Evolutionary conservation across 2,329 filamentous ascomycete genomes (phyloP).

Genomic region (Chalaropsis ovoidea): DNA sequence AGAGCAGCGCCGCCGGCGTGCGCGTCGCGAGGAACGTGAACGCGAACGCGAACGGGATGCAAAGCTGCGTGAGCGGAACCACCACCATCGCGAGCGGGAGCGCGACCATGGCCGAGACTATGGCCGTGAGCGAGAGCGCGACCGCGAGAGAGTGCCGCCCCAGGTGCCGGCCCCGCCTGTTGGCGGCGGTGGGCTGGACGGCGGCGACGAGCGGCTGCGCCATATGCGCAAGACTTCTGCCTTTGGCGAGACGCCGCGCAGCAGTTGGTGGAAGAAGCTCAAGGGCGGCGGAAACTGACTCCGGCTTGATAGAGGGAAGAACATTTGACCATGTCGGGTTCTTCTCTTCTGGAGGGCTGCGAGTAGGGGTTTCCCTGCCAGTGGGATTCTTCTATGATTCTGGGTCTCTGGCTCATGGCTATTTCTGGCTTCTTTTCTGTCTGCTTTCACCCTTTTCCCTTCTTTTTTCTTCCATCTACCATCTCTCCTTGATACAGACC

Average conservation of each 20-base stretch:
- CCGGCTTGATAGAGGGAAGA: not conserved
- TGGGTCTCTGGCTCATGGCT: not conserved
- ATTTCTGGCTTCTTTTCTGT: not conserved
- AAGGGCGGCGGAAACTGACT: conserved; percentile 33
- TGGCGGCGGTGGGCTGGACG: conserved; percentile 34
- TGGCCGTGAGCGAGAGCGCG: conserved; percentile 27
- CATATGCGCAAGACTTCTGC: conserved; percentile 36
- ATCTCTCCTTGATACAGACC: not conserved
- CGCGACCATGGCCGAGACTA: not conserved
- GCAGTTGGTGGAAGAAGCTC: conserved; percentile 52
- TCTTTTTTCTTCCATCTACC: not conserved
- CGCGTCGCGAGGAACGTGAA: conserved; percentile 38
- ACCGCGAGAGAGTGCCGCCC: conserved; percentile 30
- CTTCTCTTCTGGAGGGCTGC: not conserved
- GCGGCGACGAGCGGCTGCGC: conserved; percentile 37
- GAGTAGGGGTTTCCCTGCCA: not conserved
- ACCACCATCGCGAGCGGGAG: conserved; percentile 10
- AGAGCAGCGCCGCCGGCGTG: conserved; percentile 37
- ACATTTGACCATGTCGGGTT: not conserved
- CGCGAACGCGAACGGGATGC: conserved; percentile 28
- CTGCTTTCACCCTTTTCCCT: not conserved
- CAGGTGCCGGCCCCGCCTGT: conserved; percentile 26
- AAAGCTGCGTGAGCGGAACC: not conserved
- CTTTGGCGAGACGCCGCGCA: conserved; percentile 38
- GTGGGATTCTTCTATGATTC: not conserved